phyloP scores from a whole-genome alignment of 1,284 basidiomycete genomes.

The Hemileia vastatrix region DNA sequence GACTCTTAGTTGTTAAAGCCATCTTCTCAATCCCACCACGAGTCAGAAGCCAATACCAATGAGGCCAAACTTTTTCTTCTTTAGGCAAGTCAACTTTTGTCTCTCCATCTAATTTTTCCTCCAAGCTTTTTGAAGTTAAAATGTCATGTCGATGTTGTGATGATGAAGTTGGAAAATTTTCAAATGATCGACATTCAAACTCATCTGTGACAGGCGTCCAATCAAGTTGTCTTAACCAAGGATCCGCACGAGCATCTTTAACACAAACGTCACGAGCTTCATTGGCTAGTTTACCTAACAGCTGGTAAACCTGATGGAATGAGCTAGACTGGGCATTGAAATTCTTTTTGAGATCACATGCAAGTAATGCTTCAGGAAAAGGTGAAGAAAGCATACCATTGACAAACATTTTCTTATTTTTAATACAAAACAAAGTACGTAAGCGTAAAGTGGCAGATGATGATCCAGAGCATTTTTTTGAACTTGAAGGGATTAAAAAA shows the following conservation, averaged over 20 bases:
- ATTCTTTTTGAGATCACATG: conserved; percentile 10
- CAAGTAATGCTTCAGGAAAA: conserved; percentile 13
- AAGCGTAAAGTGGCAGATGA: conserved; percentile 9
- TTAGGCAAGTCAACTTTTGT: background rate
- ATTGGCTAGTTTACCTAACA: conserved; percentile 24
- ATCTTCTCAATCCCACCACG: conserved; percentile 49
- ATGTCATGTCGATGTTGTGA: background rate
- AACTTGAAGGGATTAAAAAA: conserved; percentile 1
- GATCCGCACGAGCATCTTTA: conserved; percentile 10
- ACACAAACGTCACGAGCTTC: conserved; percentile 7
- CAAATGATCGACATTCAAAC: background rate
- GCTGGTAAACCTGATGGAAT: background rate
- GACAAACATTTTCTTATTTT: conserved; percentile 18
- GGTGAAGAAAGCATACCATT: conserved; percentile 24
- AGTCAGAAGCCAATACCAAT: conserved; percentile 89
- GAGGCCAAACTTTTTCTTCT: conserved; percentile 54
- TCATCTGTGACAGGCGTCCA: conserved; percentile 28
- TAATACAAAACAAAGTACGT: conserved; percentile 14
- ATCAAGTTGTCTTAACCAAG: conserved; percentile 33
- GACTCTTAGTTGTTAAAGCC: conserved; percentile 76
- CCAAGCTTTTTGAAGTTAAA: background rate
- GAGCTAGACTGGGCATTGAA: background rate
- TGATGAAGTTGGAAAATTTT: background rate
- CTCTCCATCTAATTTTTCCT: background rate
- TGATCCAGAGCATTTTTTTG: too few species aligned